These are phyloP conservation scores for Coemansia sp. DNA, from an alignment of 192 early-diverging fungal species.

Conservation along the genomic window DNA sequence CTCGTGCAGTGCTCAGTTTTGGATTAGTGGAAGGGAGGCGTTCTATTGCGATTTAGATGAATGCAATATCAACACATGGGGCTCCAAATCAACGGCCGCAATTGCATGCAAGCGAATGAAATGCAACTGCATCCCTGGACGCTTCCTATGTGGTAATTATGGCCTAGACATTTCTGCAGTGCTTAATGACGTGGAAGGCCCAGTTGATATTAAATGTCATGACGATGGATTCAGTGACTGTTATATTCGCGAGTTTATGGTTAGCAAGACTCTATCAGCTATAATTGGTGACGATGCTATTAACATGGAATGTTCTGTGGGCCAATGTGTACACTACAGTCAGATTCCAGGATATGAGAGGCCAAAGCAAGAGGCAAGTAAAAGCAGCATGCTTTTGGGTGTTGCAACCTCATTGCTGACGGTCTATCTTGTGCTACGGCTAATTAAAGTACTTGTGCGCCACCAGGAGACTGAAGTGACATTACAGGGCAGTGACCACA, in stretches of 20 bases:
- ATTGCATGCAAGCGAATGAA: slow-evolving; percentile 75
- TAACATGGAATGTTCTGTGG: slow-evolving; percentile 72
- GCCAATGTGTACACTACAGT: slow-evolving; percentile 86
- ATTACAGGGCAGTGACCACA: neutral
- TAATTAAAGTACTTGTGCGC: slow-evolving; percentile 34
- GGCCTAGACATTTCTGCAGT: slow-evolving; percentile 83
- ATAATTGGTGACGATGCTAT: slow-evolving; percentile 86
- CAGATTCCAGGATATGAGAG: slow-evolving; percentile 76
- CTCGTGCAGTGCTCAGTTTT: slow-evolving; percentile 81
- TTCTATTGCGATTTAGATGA: slow-evolving; percentile 84
- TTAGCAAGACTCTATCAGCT: slow-evolving; percentile 39
- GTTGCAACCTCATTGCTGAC: slow-evolving; percentile 46
- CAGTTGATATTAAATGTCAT: slow-evolving; percentile 68
- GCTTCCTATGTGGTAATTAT: slow-evolving; percentile 83
- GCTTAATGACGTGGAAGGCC: slow-evolving; percentile 76
- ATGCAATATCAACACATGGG: slow-evolving; percentile 64
- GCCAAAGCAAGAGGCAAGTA: slow-evolving; percentile 25
- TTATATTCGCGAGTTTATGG: slow-evolving; percentile 60
- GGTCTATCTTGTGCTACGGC: slow-evolving; percentile 33
- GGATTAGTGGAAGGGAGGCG: slow-evolving; percentile 83
- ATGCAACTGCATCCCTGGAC: slow-evolving; percentile 76
- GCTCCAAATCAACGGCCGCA: slow-evolving; percentile 40
- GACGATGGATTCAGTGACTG: slow-evolving; percentile 81
- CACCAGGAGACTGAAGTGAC: neutral
- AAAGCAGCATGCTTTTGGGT: slow-evolving; percentile 37